Percentiles rank a stretch among this genome's conserved stretches.
Conservation (phyloP, 1,284 basidiomycete species). For the Porodaedalea pini region DNA sequence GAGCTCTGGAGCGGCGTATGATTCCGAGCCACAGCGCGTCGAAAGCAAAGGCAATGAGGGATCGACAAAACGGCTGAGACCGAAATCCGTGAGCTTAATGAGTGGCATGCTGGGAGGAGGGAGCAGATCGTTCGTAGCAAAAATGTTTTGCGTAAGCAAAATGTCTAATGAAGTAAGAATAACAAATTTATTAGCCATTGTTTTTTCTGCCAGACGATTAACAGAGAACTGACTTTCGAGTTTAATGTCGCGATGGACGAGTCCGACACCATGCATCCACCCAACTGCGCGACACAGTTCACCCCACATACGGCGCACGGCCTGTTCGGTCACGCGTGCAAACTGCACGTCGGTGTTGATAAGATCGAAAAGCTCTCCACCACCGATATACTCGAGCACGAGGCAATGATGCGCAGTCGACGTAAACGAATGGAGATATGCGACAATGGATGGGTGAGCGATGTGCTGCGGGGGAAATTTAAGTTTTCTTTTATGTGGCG, state of each 20-base stretch:
- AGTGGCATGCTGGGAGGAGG: conserved; percentile 52
- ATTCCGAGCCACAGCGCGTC: conserved; percentile 88
- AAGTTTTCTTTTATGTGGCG: neutral
- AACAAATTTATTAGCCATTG: neutral
- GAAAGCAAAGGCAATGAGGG: conserved; percentile 66
- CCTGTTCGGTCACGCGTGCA: conserved; percentile 47
- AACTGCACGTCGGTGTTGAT: conserved; percentile 61
- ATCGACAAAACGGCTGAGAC: conserved; percentile 83
- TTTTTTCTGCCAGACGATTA: neutral
- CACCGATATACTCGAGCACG: conserved; percentile 73
- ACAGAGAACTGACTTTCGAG: conserved; percentile 66
- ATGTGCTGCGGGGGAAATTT: conserved; percentile 53
- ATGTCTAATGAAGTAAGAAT: conserved; percentile 38
- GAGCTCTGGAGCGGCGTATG: conserved; percentile 89
- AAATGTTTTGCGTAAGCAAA: conserved; percentile 49
- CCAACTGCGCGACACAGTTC: conserved; percentile 80
- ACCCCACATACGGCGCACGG: conserved; percentile 72
- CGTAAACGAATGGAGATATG: conserved; percentile 71
- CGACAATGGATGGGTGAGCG: conserved; percentile 80
- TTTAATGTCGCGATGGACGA: conserved; percentile 93
- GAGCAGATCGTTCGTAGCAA: conserved; percentile 40
- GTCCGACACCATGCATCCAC: conserved; percentile 86
- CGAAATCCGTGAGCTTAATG: conserved; percentile 89
- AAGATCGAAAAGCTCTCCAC: conserved; percentile 84
- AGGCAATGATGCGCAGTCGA: conserved; percentile 77